Evolutionary conservation across 1,284 basidiomycete genomes (phyloP).

Genomic region (Trichosporon faecale): DNA sequence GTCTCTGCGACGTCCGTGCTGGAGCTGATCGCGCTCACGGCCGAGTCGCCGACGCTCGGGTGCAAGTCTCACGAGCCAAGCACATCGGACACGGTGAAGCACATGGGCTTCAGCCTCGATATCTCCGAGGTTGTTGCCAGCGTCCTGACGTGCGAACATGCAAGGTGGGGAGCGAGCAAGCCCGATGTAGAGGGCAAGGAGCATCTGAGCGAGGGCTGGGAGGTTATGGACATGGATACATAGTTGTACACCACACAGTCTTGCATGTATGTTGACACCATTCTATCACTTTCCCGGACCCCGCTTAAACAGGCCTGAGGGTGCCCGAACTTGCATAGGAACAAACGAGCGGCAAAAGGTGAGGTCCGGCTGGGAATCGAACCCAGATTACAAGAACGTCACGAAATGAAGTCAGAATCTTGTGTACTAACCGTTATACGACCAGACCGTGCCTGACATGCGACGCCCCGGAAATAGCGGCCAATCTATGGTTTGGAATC

Average conservation of each 20-base stretch:
- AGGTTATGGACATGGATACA: conserved; percentile 33
- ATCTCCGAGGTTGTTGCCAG: conserved; percentile 39
- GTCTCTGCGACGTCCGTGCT: conserved; percentile 36
- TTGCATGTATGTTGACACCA: conserved; percentile 8
- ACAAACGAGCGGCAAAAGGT: not conserved
- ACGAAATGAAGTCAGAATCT: not conserved
- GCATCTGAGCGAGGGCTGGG: conserved; percentile 42
- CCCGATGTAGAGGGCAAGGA: conserved; percentile 16
- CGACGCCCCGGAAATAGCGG: not conserved
- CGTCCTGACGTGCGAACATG: conserved; percentile 33
- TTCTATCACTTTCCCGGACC: not conserved
- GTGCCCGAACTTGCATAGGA: no score
- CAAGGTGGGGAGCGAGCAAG: conserved; percentile 23
- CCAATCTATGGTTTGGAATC: no score
- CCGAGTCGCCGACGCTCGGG: conserved; percentile 33
- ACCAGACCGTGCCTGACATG: not conserved
- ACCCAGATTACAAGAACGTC: not conserved
- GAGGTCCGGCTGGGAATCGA: conserved; percentile 1
- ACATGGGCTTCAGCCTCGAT: conserved; percentile 44
- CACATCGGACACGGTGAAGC: conserved; percentile 22
- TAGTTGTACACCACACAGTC: conserved; percentile 6
- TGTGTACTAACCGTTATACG: conserved; percentile 4
- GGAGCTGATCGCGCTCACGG: conserved; percentile 31
- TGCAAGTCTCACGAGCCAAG: conserved; percentile 42
- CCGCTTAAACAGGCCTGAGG: no score